Percentiles rank a stretch among this genome's conserved stretches.
Evolutionary conservation across 139 green algal species (phyloP).

Genomic region (Chlamydomonas sphaeroides): DNA sequence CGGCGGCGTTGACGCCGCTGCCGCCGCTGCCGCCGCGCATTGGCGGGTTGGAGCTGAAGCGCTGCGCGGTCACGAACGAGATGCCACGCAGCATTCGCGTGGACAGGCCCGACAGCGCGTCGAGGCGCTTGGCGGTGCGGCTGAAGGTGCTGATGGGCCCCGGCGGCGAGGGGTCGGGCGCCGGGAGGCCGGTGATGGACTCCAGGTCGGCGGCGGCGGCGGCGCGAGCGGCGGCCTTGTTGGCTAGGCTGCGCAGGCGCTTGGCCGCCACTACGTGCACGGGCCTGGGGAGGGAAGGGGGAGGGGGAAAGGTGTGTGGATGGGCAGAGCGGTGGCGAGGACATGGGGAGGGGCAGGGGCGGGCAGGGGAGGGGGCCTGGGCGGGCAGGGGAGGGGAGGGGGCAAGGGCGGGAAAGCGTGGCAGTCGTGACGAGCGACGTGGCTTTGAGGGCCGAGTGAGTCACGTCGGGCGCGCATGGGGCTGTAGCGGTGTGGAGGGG

Average conservation of each 20-base stretch:
- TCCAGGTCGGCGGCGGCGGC: background rate
- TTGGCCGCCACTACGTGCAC: slow-evolving; percentile 7
- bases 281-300: background rate
- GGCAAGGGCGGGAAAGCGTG: too few species aligned
- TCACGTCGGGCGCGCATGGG: too few species aligned
- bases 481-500: too few species aligned
- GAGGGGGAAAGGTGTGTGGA: background rate
- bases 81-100: background rate
- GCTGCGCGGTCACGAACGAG: slow-evolving; percentile 6
- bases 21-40: too few species aligned
- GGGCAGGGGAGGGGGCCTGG: background rate
- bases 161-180: too few species aligned
- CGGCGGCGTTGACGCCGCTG: too few species aligned
- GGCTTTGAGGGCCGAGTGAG: too few species aligned
- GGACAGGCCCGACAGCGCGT: slow-evolving; percentile 19
- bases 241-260: slow-evolving; percentile 1
- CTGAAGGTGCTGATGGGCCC: slow-evolving; percentile 8
- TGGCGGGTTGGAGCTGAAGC: too few species aligned
- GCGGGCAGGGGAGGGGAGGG: too few species aligned
- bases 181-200: too few species aligned
- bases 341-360: background rate
- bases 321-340: background rate
- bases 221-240: slow-evolving; percentile 13
- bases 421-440: too few species aligned
- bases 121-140: background rate